Percentiles rank a stretch among this genome's conserved stretches.
Conservation (phyloP, 768 basidiomycete species). For the Mrakia gelida region DNA sequence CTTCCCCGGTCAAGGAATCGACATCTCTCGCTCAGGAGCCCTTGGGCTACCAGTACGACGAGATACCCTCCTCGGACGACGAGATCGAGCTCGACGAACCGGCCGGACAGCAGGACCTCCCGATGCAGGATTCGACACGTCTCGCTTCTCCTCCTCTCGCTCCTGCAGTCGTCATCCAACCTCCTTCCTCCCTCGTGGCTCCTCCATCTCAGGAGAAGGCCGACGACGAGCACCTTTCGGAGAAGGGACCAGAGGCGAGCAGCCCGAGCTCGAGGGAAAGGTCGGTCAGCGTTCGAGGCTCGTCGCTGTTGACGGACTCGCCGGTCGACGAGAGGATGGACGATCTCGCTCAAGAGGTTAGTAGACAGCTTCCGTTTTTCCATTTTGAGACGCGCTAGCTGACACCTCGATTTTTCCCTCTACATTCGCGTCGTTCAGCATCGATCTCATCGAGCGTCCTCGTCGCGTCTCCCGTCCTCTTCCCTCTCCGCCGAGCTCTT, state of each 20-base stretch:
- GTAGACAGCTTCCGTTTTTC: not conserved
- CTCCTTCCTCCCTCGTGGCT: not conserved
- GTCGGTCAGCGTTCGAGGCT: not conserved
- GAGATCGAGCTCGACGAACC: not conserved
- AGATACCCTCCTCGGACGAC: not conserved
- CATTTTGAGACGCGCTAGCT: not conserved
- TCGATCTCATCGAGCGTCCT: not conserved
- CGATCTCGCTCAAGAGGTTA: not conserved
- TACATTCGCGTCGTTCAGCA: not conserved
- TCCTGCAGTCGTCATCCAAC: not conserved
- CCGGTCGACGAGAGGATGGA: not conserved
- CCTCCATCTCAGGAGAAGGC: not conserved
- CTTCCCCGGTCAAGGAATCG: no score
- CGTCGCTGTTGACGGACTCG: not conserved
- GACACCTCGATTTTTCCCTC: not conserved
- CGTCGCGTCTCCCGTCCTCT: not conserved
- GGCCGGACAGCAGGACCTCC: not conserved
- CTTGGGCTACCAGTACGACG: no score
- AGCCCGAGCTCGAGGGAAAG: not conserved
- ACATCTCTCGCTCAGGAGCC: no score
- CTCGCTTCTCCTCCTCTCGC: not conserved
- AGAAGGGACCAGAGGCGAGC: not conserved
- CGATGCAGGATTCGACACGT: no score
- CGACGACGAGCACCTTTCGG: not conserved
- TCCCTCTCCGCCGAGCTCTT: not conserved